Evolutionary conservation across 441 rosid species (phyloP), one percentile per base, ranked within the genome.

Genomic region (Aquilaria agallochum): DNA sequence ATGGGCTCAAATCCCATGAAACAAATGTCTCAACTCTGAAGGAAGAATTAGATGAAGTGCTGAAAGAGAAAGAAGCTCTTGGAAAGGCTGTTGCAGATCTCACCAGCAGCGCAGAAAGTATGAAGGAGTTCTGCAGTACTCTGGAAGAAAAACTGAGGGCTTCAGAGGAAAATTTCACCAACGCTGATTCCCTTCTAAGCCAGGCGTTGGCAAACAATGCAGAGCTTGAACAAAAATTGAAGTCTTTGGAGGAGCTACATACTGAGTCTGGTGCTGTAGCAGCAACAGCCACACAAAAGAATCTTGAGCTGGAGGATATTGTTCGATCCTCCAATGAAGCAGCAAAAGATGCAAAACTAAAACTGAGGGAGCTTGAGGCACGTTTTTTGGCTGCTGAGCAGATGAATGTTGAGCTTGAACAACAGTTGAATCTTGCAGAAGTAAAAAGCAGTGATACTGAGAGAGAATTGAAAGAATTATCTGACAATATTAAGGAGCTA

Each of bases 181-280:
- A 82, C 66, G 61, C 83, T 5, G 95, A 87, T 70, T 85, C 86
- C 58, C 88, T 83, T 56, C 67, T 88, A 69, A 81, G 95, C 67
- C 81, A 87, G 74, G 87, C 97, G 60, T 78, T 89, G 74, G 76
- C 87, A 12, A 79, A 77, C 71, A 89, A 75, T 58, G 81, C 81
- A 56, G 96, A 85, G 76, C 95, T 92, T 60, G 91, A 81, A 62
- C 74, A 83, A 72, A 89, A 86, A 74, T 56, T 92, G 79, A 86
- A 88, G 68, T 86, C 89, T 40, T 66, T 88, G 54, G 92, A 86
- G 70, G 89, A 72, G 60, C 83, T 75, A 63, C 88, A 83, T 53
- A 66, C 7, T 53, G 88, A 85, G 71, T 67, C 89, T 30, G 86
- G 87, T 67, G 71, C 74, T 68, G 85, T 69, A 53, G 94, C 89